phyloP scores from a whole-genome alignment of 1,284 basidiomycete species.

The Sphaerobolus stellatus region DNA sequence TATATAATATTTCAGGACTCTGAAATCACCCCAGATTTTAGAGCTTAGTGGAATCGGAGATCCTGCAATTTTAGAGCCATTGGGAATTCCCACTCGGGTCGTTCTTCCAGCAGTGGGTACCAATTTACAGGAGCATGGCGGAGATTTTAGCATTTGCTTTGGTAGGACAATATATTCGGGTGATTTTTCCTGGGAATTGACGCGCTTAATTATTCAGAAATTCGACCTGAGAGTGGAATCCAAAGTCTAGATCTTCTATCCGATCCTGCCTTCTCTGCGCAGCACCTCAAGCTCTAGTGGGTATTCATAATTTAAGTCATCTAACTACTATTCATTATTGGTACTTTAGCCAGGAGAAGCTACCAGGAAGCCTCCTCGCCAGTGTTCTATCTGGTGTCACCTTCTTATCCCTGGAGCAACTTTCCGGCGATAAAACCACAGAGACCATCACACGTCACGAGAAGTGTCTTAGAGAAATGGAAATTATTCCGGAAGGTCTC shows the following conservation, averaged over 20 bases:
- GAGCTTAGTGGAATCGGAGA: conserved; percentile 42
- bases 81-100: conserved; percentile 33
- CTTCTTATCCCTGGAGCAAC: conserved; percentile 20
- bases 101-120: conserved; percentile 37
- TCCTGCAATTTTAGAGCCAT: conserved; percentile 23
- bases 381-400: conserved; percentile 10
- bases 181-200: too few relatives aligned
- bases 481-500: conserved; percentile 16
- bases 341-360: not conserved
- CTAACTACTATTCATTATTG: not conserved
- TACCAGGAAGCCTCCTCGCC: conserved; percentile 10
- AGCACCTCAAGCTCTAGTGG: conserved; percentile 24
- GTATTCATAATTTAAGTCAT: not conserved
- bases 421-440: conserved; percentile 18
- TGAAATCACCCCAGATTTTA: conserved; percentile 34
- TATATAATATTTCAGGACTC: conserved; percentile 12
- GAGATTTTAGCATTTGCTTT: not conserved
- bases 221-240: conserved; percentile 6
- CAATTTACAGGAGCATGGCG: conserved; percentile 33
- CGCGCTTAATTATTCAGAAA: conserved; percentile 1
- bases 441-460: conserved; percentile 6
- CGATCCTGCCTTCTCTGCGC: conserved; percentile 14
- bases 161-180: not conserved
- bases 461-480: not conserved
- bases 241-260: conserved; percentile 20